Evolutionary conservation across 2,329 filamentous ascomycete genomes (phyloP).

Genomic region (Fonsecaea pedrosoi): DNA sequence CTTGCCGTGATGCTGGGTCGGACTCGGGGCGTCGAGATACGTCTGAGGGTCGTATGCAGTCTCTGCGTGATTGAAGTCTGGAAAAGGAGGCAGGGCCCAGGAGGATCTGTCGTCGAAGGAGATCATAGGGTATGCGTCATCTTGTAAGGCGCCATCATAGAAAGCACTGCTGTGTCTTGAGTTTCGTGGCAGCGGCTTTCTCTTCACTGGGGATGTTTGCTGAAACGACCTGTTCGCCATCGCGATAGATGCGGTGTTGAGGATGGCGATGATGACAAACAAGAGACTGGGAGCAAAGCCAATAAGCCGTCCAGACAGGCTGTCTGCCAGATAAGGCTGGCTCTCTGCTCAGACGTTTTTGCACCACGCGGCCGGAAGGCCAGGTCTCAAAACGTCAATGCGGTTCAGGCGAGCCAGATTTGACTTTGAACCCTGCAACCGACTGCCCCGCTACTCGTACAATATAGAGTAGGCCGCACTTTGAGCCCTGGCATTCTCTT

Average conservation of each 20-base stretch:
- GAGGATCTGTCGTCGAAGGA: background rate
- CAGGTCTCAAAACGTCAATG: background rate
- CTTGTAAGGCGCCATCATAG: background rate
- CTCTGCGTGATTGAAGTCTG: background rate
- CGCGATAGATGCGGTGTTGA: background rate
- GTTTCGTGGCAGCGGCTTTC: slow-evolving; percentile 5
- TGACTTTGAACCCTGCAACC: background rate
- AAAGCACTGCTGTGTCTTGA: slow-evolving; percentile 6
- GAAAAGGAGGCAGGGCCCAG: background rate
- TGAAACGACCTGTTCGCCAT: background rate
- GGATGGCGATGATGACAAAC: background rate
- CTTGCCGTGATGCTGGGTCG: background rate
- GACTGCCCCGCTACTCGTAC: background rate
- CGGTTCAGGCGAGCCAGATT: background rate
- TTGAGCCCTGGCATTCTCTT: background rate
- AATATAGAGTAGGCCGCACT: background rate
- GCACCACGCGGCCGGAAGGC: background rate
- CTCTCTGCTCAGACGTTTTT: background rate
- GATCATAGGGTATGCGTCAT: slow-evolving; percentile 1
- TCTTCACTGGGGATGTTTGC: slow-evolving; percentile 10
- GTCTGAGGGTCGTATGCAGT: background rate
- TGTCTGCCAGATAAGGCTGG: background rate
- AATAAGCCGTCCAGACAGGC: background rate
- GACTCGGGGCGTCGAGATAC: background rate
- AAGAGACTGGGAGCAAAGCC: background rate